Base-by-base conservation (phyloP, 495 filamentous ascomycete genomes). In the Talaromyces proteolyticus region DNA sequence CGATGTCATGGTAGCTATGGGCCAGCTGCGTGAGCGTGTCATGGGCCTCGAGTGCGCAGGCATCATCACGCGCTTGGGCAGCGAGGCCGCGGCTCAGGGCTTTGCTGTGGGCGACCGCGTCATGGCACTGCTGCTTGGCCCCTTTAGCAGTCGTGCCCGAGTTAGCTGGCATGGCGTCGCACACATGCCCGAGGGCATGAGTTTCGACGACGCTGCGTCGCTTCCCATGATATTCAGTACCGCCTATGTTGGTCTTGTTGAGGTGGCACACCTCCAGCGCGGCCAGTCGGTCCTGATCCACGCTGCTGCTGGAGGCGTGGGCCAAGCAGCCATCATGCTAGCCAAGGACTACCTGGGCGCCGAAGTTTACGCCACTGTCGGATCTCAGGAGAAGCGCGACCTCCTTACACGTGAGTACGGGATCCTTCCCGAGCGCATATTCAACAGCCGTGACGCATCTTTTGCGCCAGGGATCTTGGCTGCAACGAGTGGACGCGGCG, bases 41-140 rank as follows among this genome's bases (percentile, higher is more conserved):
- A 55, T 79, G 3, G 81, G 82, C 6, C 57, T 72, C 43, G 82
- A 84, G 58, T 74, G 73, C 48, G 69, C 73, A n/a, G 82, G 81
- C 42, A 44, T 81, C 12, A 65, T 86, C 20, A 72, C 65, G 6
- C 63, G 69, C 3, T 49, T 82, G 14, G 81, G 81, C 8, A 56
- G 57, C 25, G 61, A 62, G 24, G 74, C 80, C 18, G 63, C 56
- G n/a, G 57, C 66, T 4, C 50, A 56, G 11, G 40, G 43, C 16
- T 59, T 83, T 42, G 63, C 72, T 36, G 61, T 73, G 19, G 81
- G 80, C 19, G 75, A 82, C 52, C 72, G 76, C 11, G 77, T 87
- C 24, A 70, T 71, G 1, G 58, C 69, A 23, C 52, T 72, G 23
- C 56, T 54, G 14, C 51, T 54, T 2, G 62, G 57, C 1, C 53